A percentile compares a stretch with the other conserved stretches of the same genome.
phyloP scores from a whole-genome alignment of 371 early-diverging fungal genomes.

The Smittium culicis region DNA sequence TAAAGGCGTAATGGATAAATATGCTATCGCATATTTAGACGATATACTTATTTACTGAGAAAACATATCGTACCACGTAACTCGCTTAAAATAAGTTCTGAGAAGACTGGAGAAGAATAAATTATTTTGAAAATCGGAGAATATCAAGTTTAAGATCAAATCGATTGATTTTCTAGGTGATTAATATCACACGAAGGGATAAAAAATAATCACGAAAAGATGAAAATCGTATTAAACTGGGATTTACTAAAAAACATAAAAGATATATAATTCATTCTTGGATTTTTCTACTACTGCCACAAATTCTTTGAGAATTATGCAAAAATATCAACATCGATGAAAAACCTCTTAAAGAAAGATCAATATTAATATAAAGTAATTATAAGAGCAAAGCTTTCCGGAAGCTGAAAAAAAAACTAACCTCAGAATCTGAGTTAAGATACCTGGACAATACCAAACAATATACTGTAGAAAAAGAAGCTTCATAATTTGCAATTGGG shows the following conservation, averaged over 20 bases:
- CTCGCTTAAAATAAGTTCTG: slow-evolving; percentile 19
- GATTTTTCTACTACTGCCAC: slow-evolving; percentile 11
- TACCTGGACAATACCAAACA: not conserved
- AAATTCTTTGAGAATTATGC: slow-evolving; percentile 6
- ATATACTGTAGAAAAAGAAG: slow-evolving; percentile 9
- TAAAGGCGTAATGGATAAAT: slow-evolving; percentile 6
- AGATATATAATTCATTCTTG: slow-evolving; percentile 10
- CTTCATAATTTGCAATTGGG: slow-evolving; percentile 12
- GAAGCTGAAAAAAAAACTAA: slow-evolving; percentile 3
- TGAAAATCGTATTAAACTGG: slow-evolving; percentile 6
- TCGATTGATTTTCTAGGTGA: slow-evolving; percentile 35
- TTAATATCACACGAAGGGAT: slow-evolving; percentile 16
- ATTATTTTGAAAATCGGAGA: slow-evolving; percentile 29
- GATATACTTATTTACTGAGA: slow-evolving; percentile 14
- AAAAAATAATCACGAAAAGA: not conserved
- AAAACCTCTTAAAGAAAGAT: slow-evolving; percentile 1
- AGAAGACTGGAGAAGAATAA: slow-evolving; percentile 16
- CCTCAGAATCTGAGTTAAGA: not conserved
- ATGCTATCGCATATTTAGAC: slow-evolving; percentile 14
- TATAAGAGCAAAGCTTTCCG: not conserved
- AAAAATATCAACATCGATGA: slow-evolving; percentile 6
- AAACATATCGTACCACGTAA: slow-evolving; percentile 12
- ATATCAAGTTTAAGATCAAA: slow-evolving; percentile 35
- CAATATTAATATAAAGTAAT: slow-evolving; percentile 1
- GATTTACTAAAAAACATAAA: slow-evolving; percentile 9